Percentiles rank a stretch among this genome's conserved stretches.
Conservation (phyloP, 192 early-diverging fungal genomes). For the Coemansia sp. region DNA sequence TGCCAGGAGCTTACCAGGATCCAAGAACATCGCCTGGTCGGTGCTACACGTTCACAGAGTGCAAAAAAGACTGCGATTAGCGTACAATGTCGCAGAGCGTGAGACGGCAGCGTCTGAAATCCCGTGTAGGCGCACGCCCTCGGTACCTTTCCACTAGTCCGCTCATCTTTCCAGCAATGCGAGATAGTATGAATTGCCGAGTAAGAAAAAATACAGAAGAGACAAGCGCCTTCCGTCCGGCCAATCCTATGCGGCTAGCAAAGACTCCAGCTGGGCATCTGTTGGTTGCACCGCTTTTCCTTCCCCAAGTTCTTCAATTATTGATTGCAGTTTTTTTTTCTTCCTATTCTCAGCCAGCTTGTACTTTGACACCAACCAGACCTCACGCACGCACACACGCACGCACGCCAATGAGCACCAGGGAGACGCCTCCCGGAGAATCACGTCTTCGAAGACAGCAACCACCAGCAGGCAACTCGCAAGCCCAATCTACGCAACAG, state of each 20-base stretch:
- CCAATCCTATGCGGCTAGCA: no score
- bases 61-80: background rate
- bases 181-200: background rate
- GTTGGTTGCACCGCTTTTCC: background rate
- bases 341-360: background rate
- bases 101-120: background rate
- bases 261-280: background rate
- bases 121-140: background rate
- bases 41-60: slow-evolving; percentile 1
- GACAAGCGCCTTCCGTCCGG: background rate
- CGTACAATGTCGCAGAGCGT: background rate
- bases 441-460: slow-evolving; percentile 26
- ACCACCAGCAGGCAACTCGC: background rate
- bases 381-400: background rate
- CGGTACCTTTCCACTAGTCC: slow-evolving; percentile 32
- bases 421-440: slow-evolving; percentile 8
- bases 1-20: slow-evolving; percentile 54
- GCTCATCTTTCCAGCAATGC: slow-evolving; percentile 21
- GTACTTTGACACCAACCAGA: slow-evolving; percentile 1
- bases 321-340: no score
- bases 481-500: slow-evolving; percentile 9
- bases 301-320: background rate
- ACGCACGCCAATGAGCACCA: slow-evolving; percentile 17
- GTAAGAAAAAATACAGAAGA: background rate
- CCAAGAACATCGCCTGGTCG: slow-evolving; percentile 65